Base-by-base conservation (phyloP, 2,329 filamentous ascomycete species). In the Aspergillus sp. region DNA sequence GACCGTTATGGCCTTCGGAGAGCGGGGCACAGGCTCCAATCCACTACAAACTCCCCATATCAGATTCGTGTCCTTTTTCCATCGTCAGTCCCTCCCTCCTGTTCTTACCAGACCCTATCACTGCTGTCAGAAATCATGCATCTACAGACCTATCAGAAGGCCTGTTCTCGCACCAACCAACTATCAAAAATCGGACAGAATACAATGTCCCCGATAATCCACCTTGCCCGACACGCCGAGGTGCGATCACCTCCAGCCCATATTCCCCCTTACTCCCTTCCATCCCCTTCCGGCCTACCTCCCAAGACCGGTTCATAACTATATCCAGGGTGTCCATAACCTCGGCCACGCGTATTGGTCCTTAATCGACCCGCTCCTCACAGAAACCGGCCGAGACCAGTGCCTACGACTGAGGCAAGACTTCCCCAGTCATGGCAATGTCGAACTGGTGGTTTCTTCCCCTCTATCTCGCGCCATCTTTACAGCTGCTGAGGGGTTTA, bases 281-380 rank as follows among this genome's bases (percentile, higher is more conserved):
- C n/a, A n/a, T 36, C 11, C 32, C 12, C 32, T 3, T 36, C 32
- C 32, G 32, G 32, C 14, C 10, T 29, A 3, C 3, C 22, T 29
- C 29, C 9, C 26, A 6, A 22, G 10, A 6, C 6, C 24, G 14
- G 6, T 32, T 22, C 4, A 24, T 46, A 29, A 52, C 9, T 46
- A 18, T 1, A 39, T 49, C 16, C 16, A 90, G 75, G 91, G 90
- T 75, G 86, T 84, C 70, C 91, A 96, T 82, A 96, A 96, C 74
- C 83, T 92, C 69, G 81, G 69, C 59, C 63, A 77, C 31, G 86
- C 82, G 61, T 89, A 91, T 74, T 87, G 91, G 72, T 68, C 75
- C 56, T 77, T 95, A 22, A 85, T 72, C 14, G 92, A 96, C 71
- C 91, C 91, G 1, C 79, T 84, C 54, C 82, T 96, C 54, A 96